These are phyloP conservation scores for Viola pubescens DNA, from an alignment of 441 rosid species.

Conservation along the genomic window DNA sequence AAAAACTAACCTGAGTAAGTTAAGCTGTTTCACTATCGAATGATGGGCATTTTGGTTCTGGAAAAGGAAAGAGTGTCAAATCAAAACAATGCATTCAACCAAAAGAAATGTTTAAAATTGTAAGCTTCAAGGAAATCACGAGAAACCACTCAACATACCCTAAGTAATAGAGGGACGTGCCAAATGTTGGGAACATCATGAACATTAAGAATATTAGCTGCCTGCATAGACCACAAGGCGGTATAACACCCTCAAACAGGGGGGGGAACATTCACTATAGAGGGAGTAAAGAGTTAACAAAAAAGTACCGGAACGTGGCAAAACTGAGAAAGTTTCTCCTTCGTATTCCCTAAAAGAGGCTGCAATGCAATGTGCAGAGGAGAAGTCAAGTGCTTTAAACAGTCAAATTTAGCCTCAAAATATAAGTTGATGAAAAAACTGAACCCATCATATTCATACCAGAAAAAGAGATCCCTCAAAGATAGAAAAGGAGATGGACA, in stretches of 20 bases:
- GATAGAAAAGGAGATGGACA: neutral
- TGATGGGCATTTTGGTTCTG: constrained; percentile 84
- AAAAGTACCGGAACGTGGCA: constrained; percentile 75
- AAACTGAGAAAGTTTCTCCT: constrained; percentile 76
- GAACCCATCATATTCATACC: no score
- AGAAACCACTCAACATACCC: constrained; percentile 31
- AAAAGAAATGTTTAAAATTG: neutral
- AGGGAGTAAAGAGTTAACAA: neutral
- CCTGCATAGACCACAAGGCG: constrained; percentile 34
- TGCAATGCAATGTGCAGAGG: constrained; percentile 26
- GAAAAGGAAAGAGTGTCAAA: constrained; percentile 16
- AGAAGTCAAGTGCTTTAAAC: neutral
- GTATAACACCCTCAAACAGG: constrained; percentile 5
- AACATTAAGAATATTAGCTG: constrained; percentile 67
- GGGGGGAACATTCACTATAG: neutral
- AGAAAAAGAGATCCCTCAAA: neutral
- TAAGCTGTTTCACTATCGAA: constrained; percentile 58
- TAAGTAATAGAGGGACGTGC: constrained; percentile 68
- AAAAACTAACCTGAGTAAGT: constrained; percentile 44
- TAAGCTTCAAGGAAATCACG: constrained; percentile 8
- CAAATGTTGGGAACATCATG: constrained; percentile 88
- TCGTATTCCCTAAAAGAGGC: constrained; percentile 71
- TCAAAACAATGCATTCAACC: neutral
- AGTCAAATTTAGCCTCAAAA: constrained; percentile 2
- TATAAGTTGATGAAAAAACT: neutral